Base-by-base conservation (phyloP, 2,329 filamentous ascomycete genomes). In the Huntiella omanensis region DNA sequence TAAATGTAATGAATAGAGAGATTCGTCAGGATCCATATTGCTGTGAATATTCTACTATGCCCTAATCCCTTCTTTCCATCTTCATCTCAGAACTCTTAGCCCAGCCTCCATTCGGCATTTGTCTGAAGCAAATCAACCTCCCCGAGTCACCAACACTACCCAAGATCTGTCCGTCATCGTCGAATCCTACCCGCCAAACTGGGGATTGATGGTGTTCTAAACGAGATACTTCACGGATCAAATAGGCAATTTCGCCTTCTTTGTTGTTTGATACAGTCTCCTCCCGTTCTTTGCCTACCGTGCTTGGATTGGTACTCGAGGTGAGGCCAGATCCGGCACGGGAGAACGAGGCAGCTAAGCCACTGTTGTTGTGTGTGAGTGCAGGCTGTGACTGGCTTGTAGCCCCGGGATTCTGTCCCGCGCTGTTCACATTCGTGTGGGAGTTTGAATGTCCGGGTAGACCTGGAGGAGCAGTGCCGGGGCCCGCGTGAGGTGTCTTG, bases 61-160 rank as follows among this genome's bases (percentile, higher is more conserved):
- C 8, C 22, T 28, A n/a, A 1, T 36, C 40, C 6, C 47, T 45
- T 60, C 72, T 74, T 55, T 70, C 66, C 60, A 76, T 71, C 33
- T 66, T 66, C 52, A 77, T 57, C 60, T 77, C 72, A 0, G 71
- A 70, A 54, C 72, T 76, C 59, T 74, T 73, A 0, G 67, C 68
- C 73, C 73, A 77, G 6, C 62, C 55, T 0, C 73, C 73, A 49
- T 69, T 68, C 0, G 73, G 71, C 37, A 64, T 67, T 59, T 77
- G 73, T 11, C 75, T 67, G 56, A 75, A 79, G 51, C 75, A 73
- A 54, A 76, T 60, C 49, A 80, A 56, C 57, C 68, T 73, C 8
- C 80, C 83, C 58, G 87, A 81, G 52, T 88, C 83, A 3, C 82
- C 82, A 1, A 81, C 82, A 36, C 77, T 81, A 1, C 82, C 76